Conservation (phyloP, 768 basidiomycete genomes). For the Serendipita vermifera region DNA sequence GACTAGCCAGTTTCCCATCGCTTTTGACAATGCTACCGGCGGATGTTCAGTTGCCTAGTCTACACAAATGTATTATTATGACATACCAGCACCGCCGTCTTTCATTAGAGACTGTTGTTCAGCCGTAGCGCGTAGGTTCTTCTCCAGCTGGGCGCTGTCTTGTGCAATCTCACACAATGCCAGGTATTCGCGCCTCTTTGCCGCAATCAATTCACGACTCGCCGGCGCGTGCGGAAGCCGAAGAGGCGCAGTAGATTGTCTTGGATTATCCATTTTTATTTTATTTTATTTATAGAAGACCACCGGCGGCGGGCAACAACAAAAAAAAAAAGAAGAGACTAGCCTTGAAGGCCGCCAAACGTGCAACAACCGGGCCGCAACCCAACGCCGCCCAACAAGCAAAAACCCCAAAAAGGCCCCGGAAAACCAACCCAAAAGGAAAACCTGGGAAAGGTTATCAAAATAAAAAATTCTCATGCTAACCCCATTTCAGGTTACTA, state of each 20-base stretch:
- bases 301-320: too few relatives aligned
- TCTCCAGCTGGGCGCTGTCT: neutral
- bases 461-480: too few relatives aligned
- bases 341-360: too few relatives aligned
- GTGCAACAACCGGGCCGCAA: too few relatives aligned
- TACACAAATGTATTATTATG: too few relatives aligned
- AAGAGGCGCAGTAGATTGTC: neutral
- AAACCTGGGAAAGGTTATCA: too few relatives aligned
- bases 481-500: slow-evolving; percentile 43
- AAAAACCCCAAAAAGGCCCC: too few relatives aligned
- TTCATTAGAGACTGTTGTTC: neutral
- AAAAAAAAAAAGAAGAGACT: too few relatives aligned
- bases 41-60: too few relatives aligned
- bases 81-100: slow-evolving; percentile 3
- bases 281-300: too few relatives aligned
- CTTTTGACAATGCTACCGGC: neutral
- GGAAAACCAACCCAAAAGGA: too few relatives aligned
- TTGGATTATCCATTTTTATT: neutral
- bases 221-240: neutral
- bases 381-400: too few relatives aligned
- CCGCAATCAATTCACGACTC: neutral
- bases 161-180: slow-evolving; percentile 1
- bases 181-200: slow-evolving; percentile 1
- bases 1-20: slow-evolving; percentile 2
- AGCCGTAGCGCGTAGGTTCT: neutral